Evolutionary conservation across 2,329 filamentous ascomycete species (phyloP).

Genomic region (Leptoxyphium fumago): DNA sequence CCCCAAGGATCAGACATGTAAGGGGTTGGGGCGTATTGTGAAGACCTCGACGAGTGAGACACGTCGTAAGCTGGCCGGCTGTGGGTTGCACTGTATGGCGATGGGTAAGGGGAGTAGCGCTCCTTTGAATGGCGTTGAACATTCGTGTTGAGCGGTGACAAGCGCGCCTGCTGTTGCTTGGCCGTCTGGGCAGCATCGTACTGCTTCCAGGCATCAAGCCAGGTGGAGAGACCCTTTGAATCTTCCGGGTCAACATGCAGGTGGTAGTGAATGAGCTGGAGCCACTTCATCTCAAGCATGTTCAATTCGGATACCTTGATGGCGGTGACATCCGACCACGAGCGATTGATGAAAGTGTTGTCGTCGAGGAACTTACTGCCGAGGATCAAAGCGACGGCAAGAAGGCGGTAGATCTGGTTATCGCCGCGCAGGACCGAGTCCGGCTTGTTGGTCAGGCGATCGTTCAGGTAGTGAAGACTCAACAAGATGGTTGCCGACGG

Average conservation of each 20-base stretch:
- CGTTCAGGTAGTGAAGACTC: slow-evolving; percentile 77
- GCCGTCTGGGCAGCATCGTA: slow-evolving; percentile 36
- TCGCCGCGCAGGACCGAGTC: slow-evolving; percentile 28
- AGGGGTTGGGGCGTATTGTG: slow-evolving; percentile 16
- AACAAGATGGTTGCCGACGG: slow-evolving; percentile 84
- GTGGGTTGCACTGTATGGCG: slow-evolving; percentile 17
- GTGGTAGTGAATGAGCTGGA: slow-evolving; percentile 66
- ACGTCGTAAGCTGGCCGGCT: slow-evolving; percentile 12
- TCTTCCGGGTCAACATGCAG: slow-evolving; percentile 75
- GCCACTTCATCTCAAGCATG: slow-evolving; percentile 74
- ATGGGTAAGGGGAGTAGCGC: slow-evolving; percentile 23
- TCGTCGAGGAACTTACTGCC: slow-evolving; percentile 94
- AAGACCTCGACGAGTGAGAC: slow-evolving; percentile 16
- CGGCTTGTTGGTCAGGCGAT: slow-evolving; percentile 43
- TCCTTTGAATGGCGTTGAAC: slow-evolving; percentile 41
- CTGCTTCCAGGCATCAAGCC: slow-evolving; percentile 51
- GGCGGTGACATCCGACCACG: slow-evolving; percentile 89
- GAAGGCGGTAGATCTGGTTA: slow-evolving; percentile 71
- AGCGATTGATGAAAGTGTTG: slow-evolving; percentile 95
- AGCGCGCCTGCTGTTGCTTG: slow-evolving; percentile 20
- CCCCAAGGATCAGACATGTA: slow-evolving; percentile 21
- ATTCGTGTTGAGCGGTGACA: slow-evolving; percentile 52
- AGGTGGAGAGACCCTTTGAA: slow-evolving; percentile 54
- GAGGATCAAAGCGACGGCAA: slow-evolving; percentile 70
- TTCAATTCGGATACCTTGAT: slow-evolving; percentile 77